Evolutionary conservation across 768 basidiomycete species (phyloP), one percentile per base, ranked within the genome.

Genomic region (Lepiota brunneoincarnata): DNA sequence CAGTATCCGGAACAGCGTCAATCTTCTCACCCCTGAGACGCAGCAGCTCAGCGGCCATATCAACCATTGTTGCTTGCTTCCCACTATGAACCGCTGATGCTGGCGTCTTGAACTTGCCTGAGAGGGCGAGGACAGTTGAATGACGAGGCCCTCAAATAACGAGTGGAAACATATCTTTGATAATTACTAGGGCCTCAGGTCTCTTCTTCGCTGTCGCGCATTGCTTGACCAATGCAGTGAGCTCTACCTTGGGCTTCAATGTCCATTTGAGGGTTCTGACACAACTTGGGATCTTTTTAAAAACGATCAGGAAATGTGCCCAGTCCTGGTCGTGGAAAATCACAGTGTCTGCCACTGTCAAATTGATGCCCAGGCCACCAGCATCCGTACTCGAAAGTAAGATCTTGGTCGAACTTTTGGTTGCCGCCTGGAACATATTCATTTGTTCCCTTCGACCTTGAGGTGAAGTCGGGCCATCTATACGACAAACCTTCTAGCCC

Each of bases 211-310:
- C 89, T 6, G 79, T 78, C 5, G 91, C 91, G n/a, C 84, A 80
- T 63, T 93, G 82, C 79, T 98, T 85, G 62, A 98, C 93, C 67
- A n/a, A n/a, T n/a, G n/a, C n/a, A n/a, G n/a, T n/a, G n/a, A n/a
- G n/a, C n/a, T n/a, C n/a, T n/a, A n/a, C 97, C 96, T 66, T 94
- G 91, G 0, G 96, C 96, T 72, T 99, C 96, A 2, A 91, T 76
- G 59, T 99, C 96, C 86, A 95, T 94, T 73, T 97, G 95, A 0
- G 95, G 94, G 62, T 92, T 93, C 90, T 92, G 58, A 15, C 49
- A 24, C 42, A n/a, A 21, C 9, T 24, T 43, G 5, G 23, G 26
- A 21, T 4, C 17, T 4, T 17, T 23, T 15, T 28, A 18, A 7
- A 39, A 24, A 0, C 18, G 26, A 38, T 14, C 46, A 44, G 48